Evolutionary conservation across 495 filamentous ascomycete genomes (phyloP), one percentile per base, ranked within the genome.

Genomic region (Acidiella bohemica): DNA sequence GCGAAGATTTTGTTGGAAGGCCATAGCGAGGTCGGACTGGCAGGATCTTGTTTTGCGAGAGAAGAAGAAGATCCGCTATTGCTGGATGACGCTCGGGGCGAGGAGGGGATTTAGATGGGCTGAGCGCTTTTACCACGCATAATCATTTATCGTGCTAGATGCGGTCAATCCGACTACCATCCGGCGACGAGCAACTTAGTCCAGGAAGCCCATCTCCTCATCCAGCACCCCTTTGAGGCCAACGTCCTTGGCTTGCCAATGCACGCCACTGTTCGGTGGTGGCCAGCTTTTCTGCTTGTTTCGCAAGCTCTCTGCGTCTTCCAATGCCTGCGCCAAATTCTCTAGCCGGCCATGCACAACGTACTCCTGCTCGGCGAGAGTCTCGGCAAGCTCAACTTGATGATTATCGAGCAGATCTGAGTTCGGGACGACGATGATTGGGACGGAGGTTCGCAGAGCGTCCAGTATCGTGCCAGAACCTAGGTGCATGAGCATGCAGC

Each of bases 391-490:
- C 56, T 97, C 86, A 25, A 73, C 70, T 58, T 97, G 90, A 53
- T 97, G 90, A 50, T 95, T 93, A 50, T 85, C 83, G 52, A 93
- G 75, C 4, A 97, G 70, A 2, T 65, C 62, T 6, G 72, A 62
- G 58, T 97, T 97, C 6, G 86, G 84, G 17, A 97, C 87, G 3
- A 92, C 83, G 32, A 96, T 72, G 21, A 93, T 57, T 4, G 78
- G 73, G 0, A 81, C 65, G 13, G 68, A 66, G 13, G 71, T 51
- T 22, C 84, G 71, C 21, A 92, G 65, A 0, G 76, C 84, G 55
- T 81, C 84, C 1, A 94, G 66, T 18, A 96, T 82, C n/a, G 81
- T 81, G 11, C 90, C 90, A 17, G 86, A 84, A 41, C 87, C 86
- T 93, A 34, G 3, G 8, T n/a, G 25, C 25, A 7, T 19, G 5